A percentile compares a stretch with the other conserved stretches of the same genome.
These are phyloP conservation scores for Calocybe cyanea DNA, from an alignment of 768 basidiomycete genomes.

Conservation along the genomic window DNA sequence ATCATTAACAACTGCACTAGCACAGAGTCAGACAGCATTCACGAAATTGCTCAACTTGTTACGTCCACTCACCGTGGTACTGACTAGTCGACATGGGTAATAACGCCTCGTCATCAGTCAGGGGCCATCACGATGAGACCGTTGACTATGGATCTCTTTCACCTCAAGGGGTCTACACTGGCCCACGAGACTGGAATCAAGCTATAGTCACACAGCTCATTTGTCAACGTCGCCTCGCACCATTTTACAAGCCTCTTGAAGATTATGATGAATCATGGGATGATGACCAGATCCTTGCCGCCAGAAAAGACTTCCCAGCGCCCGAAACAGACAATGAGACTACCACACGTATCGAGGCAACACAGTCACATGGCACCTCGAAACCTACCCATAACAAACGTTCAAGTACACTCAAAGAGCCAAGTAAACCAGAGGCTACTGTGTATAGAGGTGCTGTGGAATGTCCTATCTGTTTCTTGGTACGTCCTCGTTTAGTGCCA, in stretches of 20 bases:
- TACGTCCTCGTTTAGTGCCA: slow-evolving; percentile 37
- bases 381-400: slow-evolving; percentile 51
- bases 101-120: slow-evolving; percentile 70
- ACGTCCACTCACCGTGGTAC: slow-evolving; percentile 1
- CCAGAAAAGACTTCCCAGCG: slow-evolving; percentile 65
- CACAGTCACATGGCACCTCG: slow-evolving; percentile 25
- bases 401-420: slow-evolving; percentile 57
- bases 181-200: slow-evolving; percentile 86
- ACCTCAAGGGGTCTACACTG: slow-evolving; percentile 86
- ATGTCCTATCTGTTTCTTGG: slow-evolving; percentile 98
- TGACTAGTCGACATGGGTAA: slow-evolving; percentile 62
- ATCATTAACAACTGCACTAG: slow-evolving; percentile 21
- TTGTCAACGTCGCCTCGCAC: slow-evolving; percentile 82
- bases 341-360: slow-evolving; percentile 42
- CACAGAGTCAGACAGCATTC: too few relatives aligned
- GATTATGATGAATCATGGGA: slow-evolving; percentile 90
- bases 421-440: slow-evolving; percentile 68
- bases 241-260: slow-evolving; percentile 94
- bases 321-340: slow-evolving; percentile 40
- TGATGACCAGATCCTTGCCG: slow-evolving; percentile 80
- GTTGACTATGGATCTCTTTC: slow-evolving; percentile 80
- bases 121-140: slow-evolving; percentile 72
- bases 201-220: slow-evolving; percentile 84
- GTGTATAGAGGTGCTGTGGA: slow-evolving; percentile 85
- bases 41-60: not conserved